phyloP scores from a whole-genome alignment of 139 green algal genomes.

The Closterium sp. region DNA sequence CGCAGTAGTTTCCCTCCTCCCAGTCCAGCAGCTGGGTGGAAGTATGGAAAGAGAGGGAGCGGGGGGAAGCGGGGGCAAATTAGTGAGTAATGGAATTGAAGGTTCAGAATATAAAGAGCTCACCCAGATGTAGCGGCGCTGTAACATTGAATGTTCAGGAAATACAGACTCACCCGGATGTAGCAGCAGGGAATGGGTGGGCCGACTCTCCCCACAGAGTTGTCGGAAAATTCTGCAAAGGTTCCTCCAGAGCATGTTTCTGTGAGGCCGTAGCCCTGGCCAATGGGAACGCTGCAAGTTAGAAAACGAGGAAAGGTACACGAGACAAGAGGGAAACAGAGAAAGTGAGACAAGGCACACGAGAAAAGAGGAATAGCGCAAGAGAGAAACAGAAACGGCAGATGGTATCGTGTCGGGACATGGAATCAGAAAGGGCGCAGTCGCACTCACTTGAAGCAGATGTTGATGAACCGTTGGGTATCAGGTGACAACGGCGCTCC shows the following conservation, averaged over 20 bases:
- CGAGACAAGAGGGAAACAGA: too few relatives aligned
- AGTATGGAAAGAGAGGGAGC: too few relatives aligned
- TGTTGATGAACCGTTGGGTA: slow-evolving; percentile 58
- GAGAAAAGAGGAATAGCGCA: too few relatives aligned
- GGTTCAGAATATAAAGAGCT: too few relatives aligned
- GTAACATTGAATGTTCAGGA: background rate
- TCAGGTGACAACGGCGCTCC: slow-evolving; percentile 44
- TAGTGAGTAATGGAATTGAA: too few relatives aligned
- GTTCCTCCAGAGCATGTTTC: slow-evolving; percentile 53
- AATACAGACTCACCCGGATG: slow-evolving; percentile 30
- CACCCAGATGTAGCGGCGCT: background rate
- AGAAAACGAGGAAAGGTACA: too few relatives aligned
- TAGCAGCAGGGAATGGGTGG: slow-evolving; percentile 58
- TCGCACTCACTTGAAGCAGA: slow-evolving; percentile 46
- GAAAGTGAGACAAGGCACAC: too few relatives aligned
- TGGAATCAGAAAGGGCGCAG: background rate
- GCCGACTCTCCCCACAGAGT: slow-evolving; percentile 76
- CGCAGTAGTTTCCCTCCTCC: too few relatives aligned
- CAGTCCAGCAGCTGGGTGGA: slow-evolving; percentile 11
- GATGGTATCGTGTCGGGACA: too few relatives aligned
- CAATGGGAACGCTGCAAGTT: slow-evolving; percentile 15
- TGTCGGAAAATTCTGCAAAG: slow-evolving; percentile 43
- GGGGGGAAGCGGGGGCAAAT: too few relatives aligned
- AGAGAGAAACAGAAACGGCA: too few relatives aligned
- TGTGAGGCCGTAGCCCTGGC: slow-evolving; percentile 57